Evolutionary conservation across 805 yeast genomes (phyloP).

Genomic region (Pichia occidentalis): DNA sequence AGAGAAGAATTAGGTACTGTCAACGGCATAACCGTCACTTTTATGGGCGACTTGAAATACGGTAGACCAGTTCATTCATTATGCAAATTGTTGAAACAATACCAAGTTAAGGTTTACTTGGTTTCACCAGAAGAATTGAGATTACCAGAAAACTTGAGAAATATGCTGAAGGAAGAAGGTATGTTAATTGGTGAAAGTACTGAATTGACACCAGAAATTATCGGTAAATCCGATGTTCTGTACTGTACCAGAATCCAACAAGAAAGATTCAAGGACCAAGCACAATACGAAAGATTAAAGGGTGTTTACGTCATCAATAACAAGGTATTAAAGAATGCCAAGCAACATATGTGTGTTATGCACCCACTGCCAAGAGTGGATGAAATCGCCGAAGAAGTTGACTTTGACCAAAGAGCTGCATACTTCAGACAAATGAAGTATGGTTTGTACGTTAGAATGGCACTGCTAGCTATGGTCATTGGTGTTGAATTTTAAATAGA

Average conservation of each 20-base stretch:
- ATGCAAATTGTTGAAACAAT: conserved; percentile 81
- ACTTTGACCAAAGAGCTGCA: conserved; percentile 98
- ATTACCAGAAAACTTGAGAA: conserved; percentile 68
- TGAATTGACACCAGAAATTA: conserved; percentile 73
- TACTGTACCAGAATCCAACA: conserved; percentile 98
- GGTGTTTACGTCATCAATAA: conserved; percentile 91
- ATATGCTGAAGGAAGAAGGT: conserved; percentile 57
- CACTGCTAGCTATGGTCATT: conserved; percentile 93
- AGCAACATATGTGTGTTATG: conserved; percentile 97
- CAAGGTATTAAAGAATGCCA: conserved; percentile 83
- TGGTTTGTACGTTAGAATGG: conserved; percentile 98
- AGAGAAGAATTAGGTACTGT: conserved; percentile 99
- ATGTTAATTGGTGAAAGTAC: conserved; percentile 71
- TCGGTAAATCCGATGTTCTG: conserved; percentile 86
- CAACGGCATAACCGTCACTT: conserved; percentile 94
- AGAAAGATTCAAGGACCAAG: conserved; percentile 79
- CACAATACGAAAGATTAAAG: conserved; percentile 80
- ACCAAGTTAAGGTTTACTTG: conserved; percentile 87
- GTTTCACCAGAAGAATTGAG: conserved; percentile 86
- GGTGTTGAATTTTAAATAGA: conserved; percentile 72
- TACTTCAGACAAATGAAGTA: conserved; percentile 99
- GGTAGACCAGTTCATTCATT: conserved; percentile 98
- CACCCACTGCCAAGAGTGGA: conserved; percentile 97
- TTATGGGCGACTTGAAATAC: conserved; percentile 97
- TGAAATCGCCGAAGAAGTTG: conserved; percentile 97